A percentile compares a stretch with the other conserved stretches of the same genome.
Evolutionary conservation across 1,284 basidiomycete species (phyloP).

Genomic region (Amylostereum areolatum): DNA sequence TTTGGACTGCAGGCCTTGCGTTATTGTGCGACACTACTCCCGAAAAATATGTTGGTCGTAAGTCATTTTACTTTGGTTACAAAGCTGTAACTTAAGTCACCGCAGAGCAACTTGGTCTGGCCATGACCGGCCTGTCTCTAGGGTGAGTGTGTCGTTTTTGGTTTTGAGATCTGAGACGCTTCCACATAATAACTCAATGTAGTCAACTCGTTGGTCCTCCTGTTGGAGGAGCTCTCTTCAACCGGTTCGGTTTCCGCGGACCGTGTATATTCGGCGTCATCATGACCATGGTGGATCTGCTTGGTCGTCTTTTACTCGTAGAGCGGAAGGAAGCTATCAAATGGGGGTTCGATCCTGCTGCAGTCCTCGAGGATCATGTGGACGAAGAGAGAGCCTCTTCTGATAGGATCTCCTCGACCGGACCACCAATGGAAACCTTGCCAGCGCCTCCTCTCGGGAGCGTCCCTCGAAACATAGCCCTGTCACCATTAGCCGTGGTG

Average conservation of each 20-base stretch:
- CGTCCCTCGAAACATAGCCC: not conserved
- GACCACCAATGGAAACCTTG: not conserved
- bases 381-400: slow-evolving; percentile 7
- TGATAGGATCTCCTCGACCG: not conserved
- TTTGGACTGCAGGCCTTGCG: slow-evolving; percentile 73
- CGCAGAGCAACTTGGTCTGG: slow-evolving; percentile 65
- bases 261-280: slow-evolving; percentile 72
- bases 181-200: too few species aligned
- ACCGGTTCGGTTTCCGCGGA: slow-evolving; percentile 62
- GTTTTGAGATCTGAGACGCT: too few species aligned
- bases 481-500: slow-evolving; percentile 24
- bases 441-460: not conserved
- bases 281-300: slow-evolving; percentile 53
- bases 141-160: slow-evolving; percentile 35
- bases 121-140: slow-evolving; percentile 63
- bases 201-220: slow-evolving; percentile 60
- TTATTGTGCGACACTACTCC: slow-evolving; percentile 73
- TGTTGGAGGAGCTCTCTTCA: slow-evolving; percentile 63
- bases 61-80: slow-evolving; percentile 20
- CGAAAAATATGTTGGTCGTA: slow-evolving; percentile 52
- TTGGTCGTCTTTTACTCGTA: slow-evolving; percentile 57
- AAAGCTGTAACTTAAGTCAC: not conserved
- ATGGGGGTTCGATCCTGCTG: slow-evolving; percentile 46
- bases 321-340: slow-evolving; percentile 53
- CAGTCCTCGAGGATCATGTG: slow-evolving; percentile 2